Evolutionary conservation across 352 stramenopile genomes (phyloP).

Genomic region (Phytophthora lateralis): DNA sequence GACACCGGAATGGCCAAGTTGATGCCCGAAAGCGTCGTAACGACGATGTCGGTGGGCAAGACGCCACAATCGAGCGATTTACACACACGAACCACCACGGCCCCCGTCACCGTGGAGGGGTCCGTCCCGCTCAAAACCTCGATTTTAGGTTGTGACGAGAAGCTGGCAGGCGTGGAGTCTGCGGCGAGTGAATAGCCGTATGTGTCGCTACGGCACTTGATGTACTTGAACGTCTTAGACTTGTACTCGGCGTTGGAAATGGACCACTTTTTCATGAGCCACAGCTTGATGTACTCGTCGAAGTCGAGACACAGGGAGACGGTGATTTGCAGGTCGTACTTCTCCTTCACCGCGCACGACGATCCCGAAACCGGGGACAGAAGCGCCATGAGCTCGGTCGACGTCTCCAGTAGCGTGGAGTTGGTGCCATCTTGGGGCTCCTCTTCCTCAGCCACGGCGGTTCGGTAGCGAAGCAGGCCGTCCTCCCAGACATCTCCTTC

Average conservation of each 20-base stretch:
- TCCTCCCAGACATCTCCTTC: conserved; percentile 2
- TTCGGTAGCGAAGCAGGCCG: neutral
- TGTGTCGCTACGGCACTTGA: neutral
- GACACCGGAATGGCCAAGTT: neutral
- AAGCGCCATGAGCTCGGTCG: neutral
- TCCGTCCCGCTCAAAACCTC: conserved; percentile 3
- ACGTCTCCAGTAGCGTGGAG: neutral
- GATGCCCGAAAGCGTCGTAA: neutral
- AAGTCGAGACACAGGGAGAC: conserved; percentile 4
- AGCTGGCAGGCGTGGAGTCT: neutral
- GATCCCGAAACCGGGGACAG: too few species aligned
- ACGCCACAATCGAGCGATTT: conserved; percentile 3
- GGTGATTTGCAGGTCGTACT: conserved; percentile 3
- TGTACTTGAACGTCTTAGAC: neutral
- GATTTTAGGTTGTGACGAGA: conserved; percentile 1
- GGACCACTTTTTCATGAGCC: conserved; percentile 1
- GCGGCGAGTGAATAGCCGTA: neutral
- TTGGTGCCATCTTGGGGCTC: neutral
- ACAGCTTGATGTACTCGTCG: neutral
- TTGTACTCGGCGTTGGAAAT: conserved; percentile 15
- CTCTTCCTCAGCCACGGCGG: neutral
- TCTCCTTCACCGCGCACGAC: conserved; percentile 1
- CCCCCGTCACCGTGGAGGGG: neutral
- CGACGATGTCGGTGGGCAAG: conserved; percentile 7
- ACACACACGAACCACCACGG: conserved; percentile 5